Evolutionary conservation across 805 yeast genomes (phyloP).

Genomic region (Teunomyces gatunensis): DNA sequence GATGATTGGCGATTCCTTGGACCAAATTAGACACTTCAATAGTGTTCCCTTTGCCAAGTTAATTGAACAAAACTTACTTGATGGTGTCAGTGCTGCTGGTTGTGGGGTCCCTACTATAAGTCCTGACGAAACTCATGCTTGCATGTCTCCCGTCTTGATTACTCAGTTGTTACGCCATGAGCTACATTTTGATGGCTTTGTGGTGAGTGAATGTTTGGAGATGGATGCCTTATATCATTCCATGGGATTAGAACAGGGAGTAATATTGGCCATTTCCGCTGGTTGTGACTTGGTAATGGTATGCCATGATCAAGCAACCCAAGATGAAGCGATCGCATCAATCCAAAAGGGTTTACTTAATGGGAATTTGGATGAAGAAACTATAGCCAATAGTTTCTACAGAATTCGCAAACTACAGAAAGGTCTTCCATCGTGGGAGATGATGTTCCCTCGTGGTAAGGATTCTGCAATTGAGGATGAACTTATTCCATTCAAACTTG

Average conservation of each 20-base stretch:
- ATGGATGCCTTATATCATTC: conserved; percentile 61
- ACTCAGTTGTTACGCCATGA: conserved; percentile 50
- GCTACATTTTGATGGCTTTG: conserved; percentile 54
- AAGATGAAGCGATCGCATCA: conserved; percentile 52
- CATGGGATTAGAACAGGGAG: conserved; percentile 68
- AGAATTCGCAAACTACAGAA: conserved; percentile 46
- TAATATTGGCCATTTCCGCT: conserved; percentile 57
- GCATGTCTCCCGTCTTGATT: conserved; percentile 53
- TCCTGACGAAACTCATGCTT: conserved; percentile 62
- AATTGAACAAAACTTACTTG: conserved; percentile 44
- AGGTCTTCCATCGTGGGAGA: conserved; percentile 44
- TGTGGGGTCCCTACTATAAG: conserved; percentile 62
- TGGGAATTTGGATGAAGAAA: conserved; percentile 44
- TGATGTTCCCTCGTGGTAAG: conserved; percentile 34
- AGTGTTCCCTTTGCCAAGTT: conserved; percentile 50
- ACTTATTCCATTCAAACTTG: conserved; percentile 21
- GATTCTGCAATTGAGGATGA: conserved; percentile 20
- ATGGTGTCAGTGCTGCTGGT: conserved; percentile 60
- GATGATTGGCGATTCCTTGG: conserved; percentile 54
- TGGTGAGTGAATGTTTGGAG: conserved; percentile 58
- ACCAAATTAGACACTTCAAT: conserved; percentile 49
- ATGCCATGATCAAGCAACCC: conserved; percentile 53
- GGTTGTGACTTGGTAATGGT: conserved; percentile 65
- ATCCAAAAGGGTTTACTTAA: conserved; percentile 36
- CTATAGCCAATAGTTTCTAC: conserved; percentile 35